Base-by-base conservation (phyloP, 108 stramenopile species). In the Schizochytrium sp. region DNA sequence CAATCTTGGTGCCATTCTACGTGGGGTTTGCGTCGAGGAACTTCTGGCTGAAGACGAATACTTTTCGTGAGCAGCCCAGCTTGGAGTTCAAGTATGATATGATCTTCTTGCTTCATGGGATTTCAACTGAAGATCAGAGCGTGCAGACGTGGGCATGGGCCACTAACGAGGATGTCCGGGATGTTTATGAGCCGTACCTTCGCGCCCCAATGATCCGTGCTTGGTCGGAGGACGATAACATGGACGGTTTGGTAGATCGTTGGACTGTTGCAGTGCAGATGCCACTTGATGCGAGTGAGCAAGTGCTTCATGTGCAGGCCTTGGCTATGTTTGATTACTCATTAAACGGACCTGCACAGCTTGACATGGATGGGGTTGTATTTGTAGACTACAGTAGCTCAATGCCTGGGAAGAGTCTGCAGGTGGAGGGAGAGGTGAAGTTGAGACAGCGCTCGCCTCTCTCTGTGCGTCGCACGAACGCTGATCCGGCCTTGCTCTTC, bases 71-170 rank as follows among this genome's bases (percentile, higher is more conserved):
- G 53, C 76, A 83, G 28, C 76, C 76, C 4, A 12, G 13, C 17
- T n/a, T 83, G 47, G 50, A 83, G 3, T 83, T 83, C 76, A 83
- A 83, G 76, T 83, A 83, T 83, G 76, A 83, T 8, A 83, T 83
- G 76, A 12, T 83, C 2, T 28, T 83, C n/a, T 28, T 83, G 50
- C 28, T 83, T 17, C 76, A 83, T 49, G 76, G 76, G 47, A 28
- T 83, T 5, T 49, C 76, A 5, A 53, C 0, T 5, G 40, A 38
- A n/a, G 53, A 55, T 5, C 4, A 50, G 15, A 53, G 55, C 15
- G 28, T 53, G 28, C 47, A 49, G 50, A 83, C 76, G 3, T 83
- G 76, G 76, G 76, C 76, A 10, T 83, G 76, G 76, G 76, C 76
- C 10, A 47, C 76, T 1, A 83, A 83, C 53, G 50, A 49, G 47